Evolutionary conservation across 306 rosid species (phyloP), one percentile per base, ranked within the genome.

Genomic region (Prunus mume): DNA sequence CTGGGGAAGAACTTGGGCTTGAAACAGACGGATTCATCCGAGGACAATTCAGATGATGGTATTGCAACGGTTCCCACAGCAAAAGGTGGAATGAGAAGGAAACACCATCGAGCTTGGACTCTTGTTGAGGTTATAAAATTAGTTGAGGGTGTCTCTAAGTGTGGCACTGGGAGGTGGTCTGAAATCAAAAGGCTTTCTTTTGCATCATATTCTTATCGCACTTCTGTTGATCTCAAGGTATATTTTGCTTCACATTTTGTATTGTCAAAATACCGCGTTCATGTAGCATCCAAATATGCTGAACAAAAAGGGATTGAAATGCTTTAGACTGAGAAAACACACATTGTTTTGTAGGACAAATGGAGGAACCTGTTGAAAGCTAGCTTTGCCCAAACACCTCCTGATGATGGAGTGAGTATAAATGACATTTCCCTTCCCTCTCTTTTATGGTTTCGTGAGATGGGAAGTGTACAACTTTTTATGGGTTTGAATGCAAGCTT

Each of bases 171-270:
- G 75, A 84, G 93, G 80, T 95, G 99, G 99, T 95, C 99, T 67
- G 99, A 95, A 89, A 95, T 95, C 72, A 95, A 92, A 84, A 90
- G 90, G 12, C 97, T 89, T 54, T 84, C 97, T 58, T 95, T 92
- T 82, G 84, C 97, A 64, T 89, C 99, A 2, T 85, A 85, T 78
- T 85, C 97, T 17, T 86, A 92, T 73, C 99, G 99, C 52, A 95
- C 99, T 63, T 95, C 99, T 75, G 99, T 95, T 79, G 99, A 95
- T 89, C 97, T 95, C 50, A 95, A 95, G 93, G 99, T 87, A 75
- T 45, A 43, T 79, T 60, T 79, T 73, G 58, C 66, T 63, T 20
- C 46, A 65, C 30, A 52, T 7, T 71, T 51, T 51, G n/a, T 47
- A 9, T 18, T 55, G 75, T 41, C 56, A 30, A n/a, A 28, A 15